Evolutionary conservation across 768 basidiomycete genomes (phyloP).

Genomic region (Suillus weaverae): DNA sequence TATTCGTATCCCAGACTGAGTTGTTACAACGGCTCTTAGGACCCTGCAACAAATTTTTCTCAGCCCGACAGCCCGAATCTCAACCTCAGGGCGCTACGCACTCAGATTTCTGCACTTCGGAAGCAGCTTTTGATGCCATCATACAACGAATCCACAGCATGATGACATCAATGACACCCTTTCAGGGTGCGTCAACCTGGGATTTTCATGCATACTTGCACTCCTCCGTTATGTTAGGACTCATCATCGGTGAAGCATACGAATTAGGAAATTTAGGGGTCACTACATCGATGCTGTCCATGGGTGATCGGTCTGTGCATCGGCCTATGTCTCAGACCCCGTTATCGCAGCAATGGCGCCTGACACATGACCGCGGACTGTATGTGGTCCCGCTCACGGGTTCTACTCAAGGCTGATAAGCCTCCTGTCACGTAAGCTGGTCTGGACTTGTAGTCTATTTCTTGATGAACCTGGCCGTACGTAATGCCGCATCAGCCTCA

Average conservation of each 20-base stretch:
- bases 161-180: background rate
- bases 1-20: background rate
- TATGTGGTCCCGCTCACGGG: background rate
- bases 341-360: background rate
- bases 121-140: background rate
- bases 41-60: constrained; percentile 4
- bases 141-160: background rate
- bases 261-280: background rate
- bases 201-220: background rate
- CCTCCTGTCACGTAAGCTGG: background rate
- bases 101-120: background rate
- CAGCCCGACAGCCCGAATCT: background rate
- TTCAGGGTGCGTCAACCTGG: constrained; percentile 1
- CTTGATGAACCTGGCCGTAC: background rate
- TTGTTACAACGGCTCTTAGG: constrained; percentile 11
- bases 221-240: constrained; percentile 1
- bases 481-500: background rate
- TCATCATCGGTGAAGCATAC: background rate
- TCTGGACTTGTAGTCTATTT: background rate
- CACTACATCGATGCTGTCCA: background rate
- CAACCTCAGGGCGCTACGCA: background rate
- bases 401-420: background rate
- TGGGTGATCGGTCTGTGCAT: background rate
- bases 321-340: background rate
- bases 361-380: background rate